These are phyloP conservation scores for Moesziomyces aphidis DNA, from an alignment of 1,284 basidiomycete species.

Conservation along the genomic window DNA sequence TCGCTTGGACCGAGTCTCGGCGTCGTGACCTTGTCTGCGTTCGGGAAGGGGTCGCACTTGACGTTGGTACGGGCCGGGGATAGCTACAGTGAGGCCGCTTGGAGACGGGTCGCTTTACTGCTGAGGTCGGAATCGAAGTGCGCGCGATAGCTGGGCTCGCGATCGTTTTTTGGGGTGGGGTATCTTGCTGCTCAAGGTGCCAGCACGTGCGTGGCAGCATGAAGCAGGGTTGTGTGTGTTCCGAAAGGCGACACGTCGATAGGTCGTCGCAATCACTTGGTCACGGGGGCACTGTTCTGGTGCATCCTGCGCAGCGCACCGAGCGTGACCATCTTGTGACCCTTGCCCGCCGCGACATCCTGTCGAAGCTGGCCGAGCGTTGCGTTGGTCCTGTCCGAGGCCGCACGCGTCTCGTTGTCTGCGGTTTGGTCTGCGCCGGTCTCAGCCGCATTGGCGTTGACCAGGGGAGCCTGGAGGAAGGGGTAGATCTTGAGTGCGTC, in stretches of 20 bases:
- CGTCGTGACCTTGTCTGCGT: no score
- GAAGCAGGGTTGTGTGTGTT: neutral
- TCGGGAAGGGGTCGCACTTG: no score
- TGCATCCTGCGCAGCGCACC: constrained; percentile 47
- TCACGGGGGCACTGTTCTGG: constrained; percentile 11
- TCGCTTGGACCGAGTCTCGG: no score
- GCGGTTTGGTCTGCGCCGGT: constrained; percentile 1
- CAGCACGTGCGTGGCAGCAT: neutral
- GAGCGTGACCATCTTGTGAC: constrained; percentile 39
- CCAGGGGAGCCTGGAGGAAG: constrained; percentile 49
- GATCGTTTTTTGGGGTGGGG: neutral
- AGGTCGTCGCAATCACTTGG: constrained; percentile 7
- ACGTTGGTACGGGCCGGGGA: no score
- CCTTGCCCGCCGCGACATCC: constrained; percentile 41
- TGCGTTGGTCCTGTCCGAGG: constrained; percentile 18
- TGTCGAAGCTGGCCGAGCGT: constrained; percentile 47
- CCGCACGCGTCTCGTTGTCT: neutral
- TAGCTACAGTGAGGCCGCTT: no score
- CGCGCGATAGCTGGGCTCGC: no score
- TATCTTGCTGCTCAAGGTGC: neutral
- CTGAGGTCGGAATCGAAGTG: no score
- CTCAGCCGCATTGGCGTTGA: neutral
- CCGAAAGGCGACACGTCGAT: neutral
- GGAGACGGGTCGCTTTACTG: no score
- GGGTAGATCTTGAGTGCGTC: constrained; percentile 48